phyloP scores from a whole-genome alignment of 768 basidiomycete species.

The Exidia glandulosa region DNA sequence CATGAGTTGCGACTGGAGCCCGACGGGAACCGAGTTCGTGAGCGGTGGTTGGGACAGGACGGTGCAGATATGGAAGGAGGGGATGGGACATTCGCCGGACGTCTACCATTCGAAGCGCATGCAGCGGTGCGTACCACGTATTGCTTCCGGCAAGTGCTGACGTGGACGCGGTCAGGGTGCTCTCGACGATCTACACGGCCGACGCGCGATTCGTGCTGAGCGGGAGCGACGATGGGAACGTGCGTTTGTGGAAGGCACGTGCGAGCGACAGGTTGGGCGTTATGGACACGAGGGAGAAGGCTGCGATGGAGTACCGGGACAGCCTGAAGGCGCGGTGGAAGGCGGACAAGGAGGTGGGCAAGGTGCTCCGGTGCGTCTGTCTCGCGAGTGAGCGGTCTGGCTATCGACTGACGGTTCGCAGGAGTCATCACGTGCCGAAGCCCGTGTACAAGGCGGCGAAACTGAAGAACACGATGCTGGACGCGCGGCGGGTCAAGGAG shows the following conservation, averaged over 20 bases:
- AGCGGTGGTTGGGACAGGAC: slow-evolving; percentile 96
- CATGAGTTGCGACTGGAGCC: slow-evolving; percentile 95
- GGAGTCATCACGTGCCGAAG: slow-evolving; percentile 75
- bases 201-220: slow-evolving; percentile 86
- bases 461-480: slow-evolving; percentile 90
- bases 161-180: slow-evolving; percentile 44
- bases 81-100: slow-evolving; percentile 68
- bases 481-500: slow-evolving; percentile 81
- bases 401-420: no score
- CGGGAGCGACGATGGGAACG: slow-evolving; percentile 91
- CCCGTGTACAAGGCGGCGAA: slow-evolving; percentile 80
- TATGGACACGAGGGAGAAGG: slow-evolving; percentile 79
- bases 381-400: no score
- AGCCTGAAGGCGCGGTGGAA: slow-evolving; percentile 85
- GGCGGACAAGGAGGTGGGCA: slow-evolving; percentile 68
- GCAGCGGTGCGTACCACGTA: slow-evolving; percentile 57
- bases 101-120: slow-evolving; percentile 98
- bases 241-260: slow-evolving; percentile 90
- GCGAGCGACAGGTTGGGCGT: slow-evolving; percentile 89
- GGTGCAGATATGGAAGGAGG: slow-evolving; percentile 85
- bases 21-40: slow-evolving; percentile 91
- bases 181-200: slow-evolving; percentile 76
- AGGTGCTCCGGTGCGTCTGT: slow-evolving; percentile 71
- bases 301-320: slow-evolving; percentile 86
- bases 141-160: not conserved